These are phyloP conservation scores for Starmerella powellii DNA, from an alignment of 805 yeast species.

Conservation along the genomic window DNA sequence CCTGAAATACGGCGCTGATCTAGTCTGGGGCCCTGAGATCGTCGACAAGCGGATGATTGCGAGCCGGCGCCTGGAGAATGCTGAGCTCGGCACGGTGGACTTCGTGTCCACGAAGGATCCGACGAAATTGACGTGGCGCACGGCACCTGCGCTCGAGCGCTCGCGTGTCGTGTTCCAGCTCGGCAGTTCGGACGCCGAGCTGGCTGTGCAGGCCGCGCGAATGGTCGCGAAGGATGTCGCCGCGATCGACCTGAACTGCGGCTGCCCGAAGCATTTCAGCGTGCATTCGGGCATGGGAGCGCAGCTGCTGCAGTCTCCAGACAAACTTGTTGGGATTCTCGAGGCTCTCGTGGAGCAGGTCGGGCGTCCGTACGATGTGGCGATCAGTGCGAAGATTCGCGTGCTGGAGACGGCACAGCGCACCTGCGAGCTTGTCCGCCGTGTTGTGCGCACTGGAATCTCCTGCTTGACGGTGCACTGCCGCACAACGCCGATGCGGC, in stretches of 20 bases:
- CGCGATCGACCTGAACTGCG: conserved; percentile 89
- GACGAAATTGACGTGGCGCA: conserved; percentile 46
- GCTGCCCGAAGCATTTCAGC: conserved; percentile 94
- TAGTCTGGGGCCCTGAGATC: conserved; percentile 95
- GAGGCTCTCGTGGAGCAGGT: conserved; percentile 59
- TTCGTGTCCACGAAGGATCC: conserved; percentile 32
- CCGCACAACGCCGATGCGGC: conserved; percentile 76
- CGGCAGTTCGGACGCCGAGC: conserved; percentile 72
- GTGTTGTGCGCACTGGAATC: conserved; percentile 66
- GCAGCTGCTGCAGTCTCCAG: conserved; percentile 75
- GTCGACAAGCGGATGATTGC: conserved; percentile 71
- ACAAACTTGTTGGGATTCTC: conserved; percentile 57
- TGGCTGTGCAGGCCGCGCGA: conserved; percentile 81
- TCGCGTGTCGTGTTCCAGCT: conserved; percentile 71
- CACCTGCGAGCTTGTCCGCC: conserved; percentile 47
- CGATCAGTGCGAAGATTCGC: conserved; percentile 85
- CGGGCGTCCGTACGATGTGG: conserved; percentile 63
- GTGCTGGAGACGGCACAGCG: conserved; percentile 51
- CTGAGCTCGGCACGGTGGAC: conserved; percentile 26
- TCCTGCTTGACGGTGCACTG: conserved; percentile 82
- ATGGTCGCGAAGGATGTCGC: conserved; percentile 75
- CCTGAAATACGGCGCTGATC: conserved; percentile 74
- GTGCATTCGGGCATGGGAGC: conserved; percentile 98
- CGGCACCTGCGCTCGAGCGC: conserved; percentile 50
- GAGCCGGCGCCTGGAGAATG: conserved; percentile 55